Evolutionary conservation across 306 rosid genomes (phyloP).

Genomic region (Abrus precatorius): DNA sequence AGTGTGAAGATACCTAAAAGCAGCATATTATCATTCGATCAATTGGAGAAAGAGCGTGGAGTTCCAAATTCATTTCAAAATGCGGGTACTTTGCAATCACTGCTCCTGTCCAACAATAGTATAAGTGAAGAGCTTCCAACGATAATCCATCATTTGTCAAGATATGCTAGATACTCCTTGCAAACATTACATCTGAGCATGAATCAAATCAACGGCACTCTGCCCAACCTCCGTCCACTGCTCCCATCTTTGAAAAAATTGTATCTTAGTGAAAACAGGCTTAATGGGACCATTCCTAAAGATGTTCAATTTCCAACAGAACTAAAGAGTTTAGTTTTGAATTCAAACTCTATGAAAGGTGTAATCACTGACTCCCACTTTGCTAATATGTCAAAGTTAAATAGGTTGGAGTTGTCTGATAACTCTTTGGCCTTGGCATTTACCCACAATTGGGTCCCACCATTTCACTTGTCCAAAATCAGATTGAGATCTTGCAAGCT

Average conservation of each 20-base stretch:
- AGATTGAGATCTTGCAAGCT: not conserved
- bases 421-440: not conserved
- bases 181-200: not conserved
- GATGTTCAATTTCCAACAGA: not conserved
- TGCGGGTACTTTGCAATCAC: too few species aligned
- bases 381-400: not conserved
- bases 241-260: not conserved
- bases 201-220: constrained; percentile 21
- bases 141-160: constrained; percentile 1
- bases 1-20: too few species aligned
- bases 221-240: not conserved
- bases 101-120: too few species aligned
- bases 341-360: constrained; percentile 16
- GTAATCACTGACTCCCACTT: constrained; percentile 7
- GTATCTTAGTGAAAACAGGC: not conserved
- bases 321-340: not conserved
- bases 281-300: not conserved
- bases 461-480: not conserved
- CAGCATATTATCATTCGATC: too few species aligned
- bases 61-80: too few species aligned
- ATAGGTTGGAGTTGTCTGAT: fast-evolving
- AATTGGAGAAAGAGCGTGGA: too few species aligned
- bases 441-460: not conserved
- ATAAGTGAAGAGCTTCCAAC: not conserved
- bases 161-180: constrained; percentile 1